phyloP scores from a whole-genome alignment of 257 asterid genomes.

The Fraxinus pennsylvanica region DNA sequence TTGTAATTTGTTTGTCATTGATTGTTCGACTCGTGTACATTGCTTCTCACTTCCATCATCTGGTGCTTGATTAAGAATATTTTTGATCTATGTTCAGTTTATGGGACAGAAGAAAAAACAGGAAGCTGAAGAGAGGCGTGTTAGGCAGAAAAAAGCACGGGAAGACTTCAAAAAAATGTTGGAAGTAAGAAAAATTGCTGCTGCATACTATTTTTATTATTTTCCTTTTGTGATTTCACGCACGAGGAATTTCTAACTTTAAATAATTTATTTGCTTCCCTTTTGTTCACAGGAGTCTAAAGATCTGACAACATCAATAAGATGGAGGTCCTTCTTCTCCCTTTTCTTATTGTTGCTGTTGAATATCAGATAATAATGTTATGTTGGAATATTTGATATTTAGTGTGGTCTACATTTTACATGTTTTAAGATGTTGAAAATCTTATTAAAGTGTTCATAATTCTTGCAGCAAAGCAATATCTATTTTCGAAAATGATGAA shows the following conservation, averaged over 20 bases:
- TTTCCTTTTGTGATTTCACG: conserved; percentile 14
- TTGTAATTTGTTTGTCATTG: conserved; percentile 10
- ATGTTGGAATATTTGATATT: conserved; percentile 3
- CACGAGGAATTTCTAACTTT: conserved; percentile 9
- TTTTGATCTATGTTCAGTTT: conserved; percentile 50
- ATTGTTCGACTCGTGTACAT: conserved; percentile 10
- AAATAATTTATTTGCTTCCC: background rate
- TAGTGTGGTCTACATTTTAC: conserved; percentile 16
- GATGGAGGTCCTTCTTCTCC: conserved; percentile 80
- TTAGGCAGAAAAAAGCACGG: conserved; percentile 71
- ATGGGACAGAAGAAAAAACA: conserved; percentile 74
- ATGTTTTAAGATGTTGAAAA: conserved; percentile 10
- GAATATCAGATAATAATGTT: conserved; percentile 10
- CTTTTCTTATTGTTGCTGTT: conserved; percentile 3
- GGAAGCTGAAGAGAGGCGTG: conserved; percentile 89
- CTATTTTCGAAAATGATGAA: conserved; percentile 76
- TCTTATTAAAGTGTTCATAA: conserved; percentile 25
- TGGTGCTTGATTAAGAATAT: conserved; percentile 10
- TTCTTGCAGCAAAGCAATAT: conserved; percentile 65
- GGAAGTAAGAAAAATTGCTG: conserved; percentile 51
- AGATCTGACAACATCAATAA: conserved; percentile 66
- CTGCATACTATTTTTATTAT: background rate
- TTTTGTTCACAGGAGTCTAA: conserved; percentile 62
- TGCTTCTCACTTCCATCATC: conserved; percentile 24
- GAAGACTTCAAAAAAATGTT: conserved; percentile 86